Evolutionary conservation across 805 yeast species (phyloP).

Genomic region (Suhomyces sp.): DNA sequence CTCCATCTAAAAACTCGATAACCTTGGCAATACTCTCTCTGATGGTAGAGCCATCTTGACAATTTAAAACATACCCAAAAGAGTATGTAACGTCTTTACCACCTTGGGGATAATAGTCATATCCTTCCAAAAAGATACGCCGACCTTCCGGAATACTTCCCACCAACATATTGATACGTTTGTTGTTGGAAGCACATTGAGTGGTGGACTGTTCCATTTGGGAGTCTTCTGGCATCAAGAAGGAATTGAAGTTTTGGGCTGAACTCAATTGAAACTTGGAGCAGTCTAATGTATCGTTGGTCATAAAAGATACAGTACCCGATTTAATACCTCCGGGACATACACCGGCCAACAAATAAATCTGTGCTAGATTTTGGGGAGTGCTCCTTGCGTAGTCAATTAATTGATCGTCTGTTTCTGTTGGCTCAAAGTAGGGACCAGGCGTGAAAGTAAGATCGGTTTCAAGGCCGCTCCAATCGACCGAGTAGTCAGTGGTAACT

Average conservation of each 20-base stretch:
- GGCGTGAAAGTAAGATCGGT: slow-evolving; percentile 7
- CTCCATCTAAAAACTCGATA: neutral
- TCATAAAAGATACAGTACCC: slow-evolving; percentile 11
- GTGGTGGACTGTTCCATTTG: neutral
- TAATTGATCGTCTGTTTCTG: slow-evolving; percentile 5
- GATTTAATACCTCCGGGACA: slow-evolving; percentile 12
- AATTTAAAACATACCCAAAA: slow-evolving; percentile 7
- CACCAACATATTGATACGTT: slow-evolving; percentile 4
- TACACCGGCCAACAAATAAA: slow-evolving; percentile 12
- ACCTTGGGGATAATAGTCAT: slow-evolving; percentile 7
- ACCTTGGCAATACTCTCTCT: neutral
- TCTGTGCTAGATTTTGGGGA: slow-evolving; percentile 12
- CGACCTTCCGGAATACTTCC: slow-evolving; percentile 8
- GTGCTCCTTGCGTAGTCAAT: slow-evolving; percentile 14
- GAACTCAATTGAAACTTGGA: slow-evolving; percentile 7
- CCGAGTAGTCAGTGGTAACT: neutral
- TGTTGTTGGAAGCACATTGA: slow-evolving; percentile 2
- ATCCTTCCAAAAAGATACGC: slow-evolving; percentile 14
- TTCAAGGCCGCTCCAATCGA: slow-evolving; percentile 12
- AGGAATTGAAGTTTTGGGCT: slow-evolving; percentile 12
- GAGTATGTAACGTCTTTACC: slow-evolving; percentile 6
- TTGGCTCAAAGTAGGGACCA: slow-evolving; percentile 13
- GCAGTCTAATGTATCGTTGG: slow-evolving; percentile 13
- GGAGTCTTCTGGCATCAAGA: slow-evolving; percentile 13
- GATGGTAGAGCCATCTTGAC: slow-evolving; percentile 10